These are phyloP conservation scores for Debaryomyces prosopidis DNA, from an alignment of 805 yeast species.

Conservation along the genomic window DNA sequence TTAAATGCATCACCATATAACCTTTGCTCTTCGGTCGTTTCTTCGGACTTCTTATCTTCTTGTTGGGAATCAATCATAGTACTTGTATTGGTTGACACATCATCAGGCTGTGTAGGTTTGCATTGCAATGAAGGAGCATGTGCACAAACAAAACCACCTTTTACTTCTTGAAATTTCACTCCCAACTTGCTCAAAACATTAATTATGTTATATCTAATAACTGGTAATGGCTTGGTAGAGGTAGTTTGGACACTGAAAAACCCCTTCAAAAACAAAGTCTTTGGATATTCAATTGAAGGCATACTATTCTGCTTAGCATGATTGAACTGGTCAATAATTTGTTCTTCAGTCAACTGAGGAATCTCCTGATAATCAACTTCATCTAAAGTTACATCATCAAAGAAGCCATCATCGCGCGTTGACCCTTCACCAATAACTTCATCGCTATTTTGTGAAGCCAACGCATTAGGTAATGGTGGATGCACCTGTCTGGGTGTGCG, in stretches of 20 bases:
- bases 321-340: constrained; percentile 43
- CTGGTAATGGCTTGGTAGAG: constrained; percentile 87
- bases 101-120: constrained; percentile 11
- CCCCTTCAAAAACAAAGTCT: constrained; percentile 87
- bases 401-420: constrained; percentile 50
- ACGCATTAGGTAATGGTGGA: constrained; percentile 47
- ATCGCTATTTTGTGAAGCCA: constrained; percentile 47
- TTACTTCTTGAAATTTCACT: constrained; percentile 82
- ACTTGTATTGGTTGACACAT: constrained; percentile 5
- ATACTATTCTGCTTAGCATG: constrained; percentile 72
- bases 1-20: constrained; percentile 43
- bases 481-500: constrained; percentile 17
- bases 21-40: constrained; percentile 30
- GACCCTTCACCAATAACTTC: constrained; percentile 25
- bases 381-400: constrained; percentile 57
- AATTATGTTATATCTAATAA: constrained; percentile 81
- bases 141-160: constrained; percentile 89
- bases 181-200: constrained; percentile 73
- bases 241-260: constrained; percentile 95
- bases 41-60: constrained; percentile 16
- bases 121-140: constrained; percentile 54
- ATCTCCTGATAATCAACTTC: constrained; percentile 30
- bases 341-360: constrained; percentile 40
- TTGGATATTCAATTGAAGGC: constrained; percentile 94
- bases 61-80: constrained; percentile 2